Evolutionary conservation across 495 filamentous ascomycete genomes (phyloP), one percentile per base, ranked within the genome.

Genomic region (Paragyromitra xinjiangensis): DNA sequence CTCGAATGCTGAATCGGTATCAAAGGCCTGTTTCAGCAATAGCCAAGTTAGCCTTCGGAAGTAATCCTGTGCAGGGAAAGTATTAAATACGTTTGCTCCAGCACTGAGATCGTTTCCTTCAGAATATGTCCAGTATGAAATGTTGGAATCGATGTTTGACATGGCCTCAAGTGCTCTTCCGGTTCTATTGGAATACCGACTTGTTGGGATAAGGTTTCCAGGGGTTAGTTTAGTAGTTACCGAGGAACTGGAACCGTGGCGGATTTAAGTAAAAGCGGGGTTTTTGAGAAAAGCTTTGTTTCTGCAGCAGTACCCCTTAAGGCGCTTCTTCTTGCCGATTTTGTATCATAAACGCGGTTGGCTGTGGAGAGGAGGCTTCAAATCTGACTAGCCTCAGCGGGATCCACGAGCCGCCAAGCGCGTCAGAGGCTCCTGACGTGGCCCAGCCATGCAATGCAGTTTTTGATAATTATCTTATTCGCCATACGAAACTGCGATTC

Each of bases 221-320:
- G 68, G 67, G 68, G 40, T 71, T 73, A 42, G 68, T 77, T 71
- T 42, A 77, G 48, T 59, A 65, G 73, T 72, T 77, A 63, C 73
- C 73, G 73, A 65, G 73, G 68, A 39, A 72, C 73, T 71, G 73
- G 73, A 72, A 76, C 73, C 51, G 68, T 76, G 50, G 68, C 73
- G 40, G 68, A 77, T 65, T 73, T 64, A 66, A 64, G 68, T 58
- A 71, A 72, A 72, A 77, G 73, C 73, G 73, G 73, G 73, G 73
- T 53, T 64, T 56, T 29, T 61, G 56, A 34, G 14, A 29, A 68
- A 19, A 24, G 45, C 22, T 64, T 64, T 64, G 19, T 29, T 24
- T 37, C 11, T 24, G 44, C 69, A 14, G 37, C 44, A 12, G 19
- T 42, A 24, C 56, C 42, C 24, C 39, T 50, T 62, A 6, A 9